phyloP scores from a whole-genome alignment of 2,329 filamentous ascomycete species.

The Byssoonygena ceratinophila region DNA sequence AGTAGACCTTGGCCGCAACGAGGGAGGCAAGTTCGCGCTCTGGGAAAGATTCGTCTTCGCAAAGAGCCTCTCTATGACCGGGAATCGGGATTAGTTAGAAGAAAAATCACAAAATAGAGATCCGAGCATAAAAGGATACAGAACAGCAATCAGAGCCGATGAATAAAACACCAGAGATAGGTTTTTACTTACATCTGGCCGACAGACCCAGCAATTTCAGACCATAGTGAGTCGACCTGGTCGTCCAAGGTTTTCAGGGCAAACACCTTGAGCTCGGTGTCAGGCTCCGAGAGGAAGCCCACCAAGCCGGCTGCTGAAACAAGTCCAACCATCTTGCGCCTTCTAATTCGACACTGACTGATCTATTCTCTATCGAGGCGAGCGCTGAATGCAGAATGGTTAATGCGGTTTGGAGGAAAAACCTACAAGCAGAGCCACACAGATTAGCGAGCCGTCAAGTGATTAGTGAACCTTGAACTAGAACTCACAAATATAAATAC shows the following conservation, averaged over 20 bases:
- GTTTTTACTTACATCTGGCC: slow-evolving; percentile 69
- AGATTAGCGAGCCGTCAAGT: background rate
- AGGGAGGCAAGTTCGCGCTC: slow-evolving; percentile 89
- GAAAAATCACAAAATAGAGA: background rate
- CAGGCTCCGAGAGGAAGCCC: slow-evolving; percentile 89
- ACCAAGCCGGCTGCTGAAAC: slow-evolving; percentile 90
- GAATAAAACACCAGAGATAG: background rate
- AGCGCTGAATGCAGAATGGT: background rate
- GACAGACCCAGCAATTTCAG: slow-evolving; percentile 84
- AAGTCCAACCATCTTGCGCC: slow-evolving; percentile 68
- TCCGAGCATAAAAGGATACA: background rate
- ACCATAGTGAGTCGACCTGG: slow-evolving; percentile 95
- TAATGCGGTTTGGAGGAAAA: background rate
- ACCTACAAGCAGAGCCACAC: background rate
- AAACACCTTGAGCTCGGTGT: slow-evolving; percentile 87
- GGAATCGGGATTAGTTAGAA: background rate
- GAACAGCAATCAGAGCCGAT: background rate
- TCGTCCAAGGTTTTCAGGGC: slow-evolving; percentile 91
- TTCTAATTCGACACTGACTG: slow-evolving; percentile 2
- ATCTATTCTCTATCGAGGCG: background rate
- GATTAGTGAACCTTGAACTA: background rate
- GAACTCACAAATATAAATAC: slow-evolving; percentile 6
- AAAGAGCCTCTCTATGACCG: slow-evolving; percentile 73
- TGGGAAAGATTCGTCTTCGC: slow-evolving; percentile 90
- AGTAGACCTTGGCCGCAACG: slow-evolving; percentile 95